Evolutionary conservation across 2,329 filamentous ascomycete genomes (phyloP).

Genomic region (Colletotrichum filicis): DNA sequence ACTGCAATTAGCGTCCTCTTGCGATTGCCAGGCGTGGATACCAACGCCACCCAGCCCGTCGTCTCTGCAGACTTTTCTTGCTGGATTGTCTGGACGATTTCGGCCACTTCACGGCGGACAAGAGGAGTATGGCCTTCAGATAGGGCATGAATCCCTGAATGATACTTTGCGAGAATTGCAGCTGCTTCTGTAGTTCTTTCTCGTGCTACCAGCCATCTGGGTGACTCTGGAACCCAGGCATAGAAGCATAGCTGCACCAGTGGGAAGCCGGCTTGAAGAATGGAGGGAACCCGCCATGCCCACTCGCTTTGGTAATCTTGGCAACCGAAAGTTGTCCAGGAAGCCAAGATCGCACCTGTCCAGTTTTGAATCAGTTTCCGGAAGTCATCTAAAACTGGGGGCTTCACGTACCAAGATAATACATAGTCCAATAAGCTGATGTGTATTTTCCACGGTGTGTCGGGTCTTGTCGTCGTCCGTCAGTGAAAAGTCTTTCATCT

Average conservation of each 20-base stretch:
- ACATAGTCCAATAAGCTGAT: slow-evolving; percentile 47
- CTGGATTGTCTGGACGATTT: slow-evolving; percentile 28
- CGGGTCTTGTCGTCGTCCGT: slow-evolving; percentile 37
- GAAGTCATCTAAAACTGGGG: neutral
- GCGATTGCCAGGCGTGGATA: slow-evolving; percentile 35
- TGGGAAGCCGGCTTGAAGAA: slow-evolving; percentile 22
- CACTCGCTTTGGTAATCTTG: slow-evolving; percentile 19
- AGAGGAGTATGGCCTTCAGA: slow-evolving; percentile 46
- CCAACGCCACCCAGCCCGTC: slow-evolving; percentile 35
- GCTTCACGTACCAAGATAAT: slow-evolving; percentile 38
- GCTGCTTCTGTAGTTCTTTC: slow-evolving; percentile 61
- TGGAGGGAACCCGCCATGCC: slow-evolving; percentile 24
- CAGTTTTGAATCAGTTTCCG: neutral
- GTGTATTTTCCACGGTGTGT: slow-evolving; percentile 47
- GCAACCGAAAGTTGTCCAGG: slow-evolving; percentile 35
- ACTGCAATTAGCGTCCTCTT: slow-evolving; percentile 21
- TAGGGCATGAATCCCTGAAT: slow-evolving; percentile 47
- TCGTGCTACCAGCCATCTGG: slow-evolving; percentile 59
- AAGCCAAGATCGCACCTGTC: slow-evolving; percentile 34
- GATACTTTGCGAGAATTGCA: slow-evolving; percentile 58
- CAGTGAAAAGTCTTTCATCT: too few relatives aligned
- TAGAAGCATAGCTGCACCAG: slow-evolving; percentile 22
- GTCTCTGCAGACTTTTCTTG: slow-evolving; percentile 26
- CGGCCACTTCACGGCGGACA: slow-evolving; percentile 14
- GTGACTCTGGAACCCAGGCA: slow-evolving; percentile 58